These are phyloP conservation scores for Coemansia sp. DNA, from an alignment of 192 early-diverging fungal species.

Conservation along the genomic window DNA sequence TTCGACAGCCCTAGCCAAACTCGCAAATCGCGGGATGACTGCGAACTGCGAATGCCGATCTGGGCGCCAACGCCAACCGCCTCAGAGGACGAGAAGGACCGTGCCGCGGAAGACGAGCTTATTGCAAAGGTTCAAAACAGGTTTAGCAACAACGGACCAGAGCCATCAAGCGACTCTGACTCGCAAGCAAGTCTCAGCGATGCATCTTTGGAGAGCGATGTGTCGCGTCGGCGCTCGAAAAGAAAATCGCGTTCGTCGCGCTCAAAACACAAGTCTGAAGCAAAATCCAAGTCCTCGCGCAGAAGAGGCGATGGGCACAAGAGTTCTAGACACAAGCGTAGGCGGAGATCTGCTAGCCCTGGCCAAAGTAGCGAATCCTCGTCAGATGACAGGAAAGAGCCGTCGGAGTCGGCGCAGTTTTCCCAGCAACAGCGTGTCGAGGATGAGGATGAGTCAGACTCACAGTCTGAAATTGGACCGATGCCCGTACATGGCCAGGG, in stretches of 20 bases:
- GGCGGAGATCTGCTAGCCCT: not conserved
- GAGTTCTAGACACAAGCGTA: not conserved
- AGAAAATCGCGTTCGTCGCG: not conserved
- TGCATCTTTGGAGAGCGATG: not conserved
- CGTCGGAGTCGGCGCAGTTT: no score
- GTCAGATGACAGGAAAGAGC: constrained; percentile 8
- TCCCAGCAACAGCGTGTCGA: no score
- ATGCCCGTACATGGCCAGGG: not conserved
- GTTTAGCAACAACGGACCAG: constrained; percentile 10
- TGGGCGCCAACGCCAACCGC: constrained; percentile 59
- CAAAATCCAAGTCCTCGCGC: constrained; percentile 9
- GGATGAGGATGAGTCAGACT: not conserved
- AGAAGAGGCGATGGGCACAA: not conserved
- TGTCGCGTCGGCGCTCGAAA: not conserved
- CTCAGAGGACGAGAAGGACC: constrained; percentile 52
- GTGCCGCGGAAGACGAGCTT: constrained; percentile 23
- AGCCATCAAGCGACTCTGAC: not conserved
- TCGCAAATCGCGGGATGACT: constrained; percentile 12
- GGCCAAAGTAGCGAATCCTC: not conserved
- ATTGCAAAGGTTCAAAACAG: constrained; percentile 25
- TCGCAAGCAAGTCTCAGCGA: not conserved
- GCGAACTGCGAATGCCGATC: constrained; percentile 51
- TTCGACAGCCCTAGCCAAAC: not conserved
- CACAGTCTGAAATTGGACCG: not conserved
- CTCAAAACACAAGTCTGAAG: not conserved